Conservation (phyloP, 768 basidiomycete genomes). For the Serendipita sp. region DNA sequence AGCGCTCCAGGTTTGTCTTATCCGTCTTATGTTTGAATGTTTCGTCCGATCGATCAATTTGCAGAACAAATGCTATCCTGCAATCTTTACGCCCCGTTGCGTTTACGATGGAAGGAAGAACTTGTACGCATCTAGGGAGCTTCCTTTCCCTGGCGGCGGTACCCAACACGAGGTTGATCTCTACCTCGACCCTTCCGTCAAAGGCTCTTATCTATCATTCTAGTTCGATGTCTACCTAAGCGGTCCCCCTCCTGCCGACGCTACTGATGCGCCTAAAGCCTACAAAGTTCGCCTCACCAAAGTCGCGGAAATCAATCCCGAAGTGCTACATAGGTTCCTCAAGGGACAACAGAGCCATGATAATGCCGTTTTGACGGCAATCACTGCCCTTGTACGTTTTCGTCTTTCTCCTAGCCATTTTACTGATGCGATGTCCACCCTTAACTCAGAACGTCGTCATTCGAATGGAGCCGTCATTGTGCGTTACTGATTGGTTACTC, state of each 20-base stretch:
- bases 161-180: slow-evolving; percentile 34
- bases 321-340: slow-evolving; percentile 47
- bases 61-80: slow-evolving; percentile 24
- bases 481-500: neutral
- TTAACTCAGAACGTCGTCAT: slow-evolving; percentile 51
- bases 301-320: slow-evolving; percentile 44
- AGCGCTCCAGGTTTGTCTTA: slow-evolving; percentile 33
- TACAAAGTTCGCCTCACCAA: slow-evolving; percentile 50
- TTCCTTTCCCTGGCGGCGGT: slow-evolving; percentile 40
- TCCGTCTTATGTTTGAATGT: neutral
- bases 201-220: neutral
- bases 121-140: slow-evolving; percentile 42
- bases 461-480: slow-evolving; percentile 53
- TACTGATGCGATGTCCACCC: neutral
- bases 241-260: slow-evolving; percentile 17
- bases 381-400: slow-evolving; percentile 23
- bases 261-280: slow-evolving; percentile 33
- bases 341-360: slow-evolving; percentile 50
- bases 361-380: slow-evolving; percentile 48
- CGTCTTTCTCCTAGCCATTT: neutral
- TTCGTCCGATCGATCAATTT: neutral
- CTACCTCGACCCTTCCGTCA: neutral
- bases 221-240: slow-evolving; percentile 49
- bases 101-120: slow-evolving; percentile 76
- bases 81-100: slow-evolving; percentile 56